Evolutionary conservation across 225 moss, liverwort and hornwort species (phyloP), one percentile per base, ranked within the genome.

Genomic region (Polytrichum formosum): DNA sequence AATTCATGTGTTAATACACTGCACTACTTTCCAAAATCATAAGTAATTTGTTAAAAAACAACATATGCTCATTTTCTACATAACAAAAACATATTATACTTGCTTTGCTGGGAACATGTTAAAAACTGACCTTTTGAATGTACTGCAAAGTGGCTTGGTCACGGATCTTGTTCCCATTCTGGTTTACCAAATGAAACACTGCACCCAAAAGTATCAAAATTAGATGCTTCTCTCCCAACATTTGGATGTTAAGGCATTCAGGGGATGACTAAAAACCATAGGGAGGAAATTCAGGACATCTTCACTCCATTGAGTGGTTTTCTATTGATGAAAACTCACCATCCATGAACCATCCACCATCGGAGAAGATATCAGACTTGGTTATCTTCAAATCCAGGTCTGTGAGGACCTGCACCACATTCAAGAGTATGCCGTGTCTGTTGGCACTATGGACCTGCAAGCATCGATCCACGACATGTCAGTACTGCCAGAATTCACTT

Each of bases 301-400:
- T 0, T 4, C 46, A 46, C 46, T 9, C 13, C 13, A 46, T 2
- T 46, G 46, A 46, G 4, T 46, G 13, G 4, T 2, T 23, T 65
- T 0, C 6, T 1, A 37, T 6, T 25, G 26, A 9, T 1, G 1
- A 16, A 64, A 5, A 64, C 77, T 72, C 37, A 87, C 87, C 87
- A 72, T 83, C 87, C 78, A 87, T 81, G 5, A 84, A 87, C 81
- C 81, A 87, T 0, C 69, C 81, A 31, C 83, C 79, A 5, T 87
- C 87, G 10, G 81, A 87, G 21, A 81, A 81, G n/a, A 87, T 84
- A 31, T 81, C 78, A 0, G 87, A 78, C 46, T 87, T 87, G 0
- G 78, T 74, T 6, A 84, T 83, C 0, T 72, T 72, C 80, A 87
- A 67, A 54, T 87, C 87, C 0, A 87, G 78, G 55, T 87, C 87